Evolutionary conservation across 371 early-diverging fungal genomes (phyloP), one percentile per base, ranked within the genome.

Genomic region (Parasitella parasitica): DNA sequence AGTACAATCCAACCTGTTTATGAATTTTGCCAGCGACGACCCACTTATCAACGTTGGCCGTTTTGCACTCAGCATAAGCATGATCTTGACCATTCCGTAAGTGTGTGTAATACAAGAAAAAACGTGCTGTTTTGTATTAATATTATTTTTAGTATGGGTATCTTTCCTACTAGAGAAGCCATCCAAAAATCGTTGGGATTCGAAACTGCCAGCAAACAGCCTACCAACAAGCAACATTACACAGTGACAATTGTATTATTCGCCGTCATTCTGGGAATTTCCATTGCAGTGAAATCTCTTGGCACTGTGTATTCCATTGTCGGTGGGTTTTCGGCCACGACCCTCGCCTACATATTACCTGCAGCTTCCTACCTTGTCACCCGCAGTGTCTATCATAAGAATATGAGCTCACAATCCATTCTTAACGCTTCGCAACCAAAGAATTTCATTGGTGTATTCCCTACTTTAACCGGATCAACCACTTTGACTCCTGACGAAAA

Each of bases 81-180:
- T 86, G 83, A 76, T 84, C 36, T 67, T 86, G 32, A 80, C 84
- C 26, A 72, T 77, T n/a, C 83, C 83, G 78, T 79, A 70, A 73
- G 72, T 61, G 8, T 61, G 8, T 41, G 48, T 27, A 22, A 27
- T 48, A 48, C 27, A 27, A 15, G 18, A 16, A 41, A 37, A 41
- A 41, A 41, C 41, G 41, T 41, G 24, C 24, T 26, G 27, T 48
- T n/a, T 26, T 48, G 8, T 48, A 27, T 27, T 48, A 48, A 11
- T 18, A 22, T 26, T 26, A 48, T 26, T 27, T 48, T 34, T 56
- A 67, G 67, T 13, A 74, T 71, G 67, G 78, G 75, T 39, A 81
- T 83, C 39, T 83, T 76, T 38, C 86, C 86, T 16, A 78, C 84
- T 16, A 77, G 86, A 30, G 76, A 80, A 41, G 79, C 81, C 7